Conservation (phyloP, 108 stramenopile species). For the Hondaea fermentalgiana region DNA sequence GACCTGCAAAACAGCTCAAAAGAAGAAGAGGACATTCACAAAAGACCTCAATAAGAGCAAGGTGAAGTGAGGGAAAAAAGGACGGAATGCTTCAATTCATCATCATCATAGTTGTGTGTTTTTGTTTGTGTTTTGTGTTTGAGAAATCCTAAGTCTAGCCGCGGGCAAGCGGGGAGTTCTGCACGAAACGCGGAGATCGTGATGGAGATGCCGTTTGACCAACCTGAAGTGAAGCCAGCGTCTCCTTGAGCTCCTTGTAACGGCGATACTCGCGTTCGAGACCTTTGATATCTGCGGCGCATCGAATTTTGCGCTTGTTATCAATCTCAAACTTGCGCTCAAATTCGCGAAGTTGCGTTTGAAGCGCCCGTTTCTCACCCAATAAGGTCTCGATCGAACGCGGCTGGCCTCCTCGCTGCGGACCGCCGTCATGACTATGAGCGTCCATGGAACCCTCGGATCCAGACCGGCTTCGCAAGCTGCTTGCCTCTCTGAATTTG, state of each 20-base stretch:
- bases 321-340: background rate
- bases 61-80: no score
- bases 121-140: background rate
- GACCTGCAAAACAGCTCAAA: no score
- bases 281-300: slow-evolving; percentile 37
- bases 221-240: background rate
- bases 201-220: background rate
- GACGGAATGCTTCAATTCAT: no score
- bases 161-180: background rate
- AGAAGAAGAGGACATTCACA: no score
- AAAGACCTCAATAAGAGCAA: no score
- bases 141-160: background rate
- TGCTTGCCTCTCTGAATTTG: background rate
- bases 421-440: background rate
- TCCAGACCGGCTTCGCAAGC: background rate
- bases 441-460: background rate
- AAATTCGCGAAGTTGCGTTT: slow-evolving; percentile 1
- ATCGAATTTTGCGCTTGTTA: slow-evolving; percentile 25
- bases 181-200: background rate
- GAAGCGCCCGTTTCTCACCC: background rate
- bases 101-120: no score
- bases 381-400: background rate
- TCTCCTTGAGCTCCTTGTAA: slow-evolving; percentile 46
- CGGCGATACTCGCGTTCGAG: slow-evolving; percentile 38
- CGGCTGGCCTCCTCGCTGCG: background rate